phyloP scores from a whole-genome alignment of 2,329 filamentous ascomycete genomes.

The Colletotrichum kahawae region DNA sequence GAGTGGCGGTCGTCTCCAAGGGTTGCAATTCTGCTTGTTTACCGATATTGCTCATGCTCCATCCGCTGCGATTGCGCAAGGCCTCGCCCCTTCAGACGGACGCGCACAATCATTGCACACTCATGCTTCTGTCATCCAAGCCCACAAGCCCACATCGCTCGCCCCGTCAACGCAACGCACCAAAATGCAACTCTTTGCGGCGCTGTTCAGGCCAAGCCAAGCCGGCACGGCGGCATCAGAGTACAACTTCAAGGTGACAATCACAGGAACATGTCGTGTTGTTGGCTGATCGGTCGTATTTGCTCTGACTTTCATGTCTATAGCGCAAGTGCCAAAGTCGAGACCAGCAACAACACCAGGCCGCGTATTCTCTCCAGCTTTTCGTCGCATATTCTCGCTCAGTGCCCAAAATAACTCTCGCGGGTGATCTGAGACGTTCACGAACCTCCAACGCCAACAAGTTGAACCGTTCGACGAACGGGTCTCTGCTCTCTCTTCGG shows the following conservation, averaged over 20 bases:
- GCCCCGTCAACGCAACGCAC: not conserved
- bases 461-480: slow-evolving; percentile 9
- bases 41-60: not conserved
- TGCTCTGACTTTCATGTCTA: not conserved
- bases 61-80: not conserved
- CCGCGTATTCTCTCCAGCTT: not conserved
- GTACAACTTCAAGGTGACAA: not conserved
- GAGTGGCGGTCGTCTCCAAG: not conserved
- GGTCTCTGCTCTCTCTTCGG: not conserved
- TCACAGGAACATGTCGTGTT: not conserved
- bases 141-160: not conserved
- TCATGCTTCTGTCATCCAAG: slow-evolving; percentile 18
- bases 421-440: slow-evolving; percentile 15
- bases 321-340: not conserved
- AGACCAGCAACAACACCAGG: not conserved
- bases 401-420: slow-evolving; percentile 16
- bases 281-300: not conserved
- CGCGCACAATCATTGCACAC: not conserved
- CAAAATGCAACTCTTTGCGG: not conserved
- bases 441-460: not conserved
- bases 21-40: not conserved
- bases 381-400: not conserved
- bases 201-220: not conserved
- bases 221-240: not conserved
- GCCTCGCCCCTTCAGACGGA: slow-evolving; percentile 3